Conservation (phyloP, 2,329 filamentous ascomycete species). For the Penicillium sclerotigenum region DNA sequence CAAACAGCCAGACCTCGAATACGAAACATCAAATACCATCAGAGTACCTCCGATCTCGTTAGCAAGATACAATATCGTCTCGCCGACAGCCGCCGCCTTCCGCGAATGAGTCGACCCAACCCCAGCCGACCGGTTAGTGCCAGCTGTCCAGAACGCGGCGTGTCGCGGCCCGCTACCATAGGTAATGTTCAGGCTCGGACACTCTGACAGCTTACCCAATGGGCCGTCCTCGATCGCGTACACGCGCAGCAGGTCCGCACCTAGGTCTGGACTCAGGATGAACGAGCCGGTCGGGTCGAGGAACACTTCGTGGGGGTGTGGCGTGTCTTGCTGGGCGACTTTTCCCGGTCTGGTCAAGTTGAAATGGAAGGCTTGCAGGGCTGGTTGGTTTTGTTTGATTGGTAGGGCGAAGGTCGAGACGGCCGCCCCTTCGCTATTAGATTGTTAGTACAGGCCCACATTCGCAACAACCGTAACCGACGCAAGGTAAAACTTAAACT, state of each 20-base stretch:
- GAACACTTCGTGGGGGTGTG: constrained; percentile 64
- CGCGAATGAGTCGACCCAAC: constrained; percentile 9
- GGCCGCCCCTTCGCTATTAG: constrained; percentile 28
- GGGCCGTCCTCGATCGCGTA: constrained; percentile 50
- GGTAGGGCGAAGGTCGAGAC: constrained; percentile 36
- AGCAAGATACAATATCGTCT: constrained; percentile 45
- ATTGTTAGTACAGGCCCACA: constrained; percentile 3
- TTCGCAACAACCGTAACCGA: not conserved
- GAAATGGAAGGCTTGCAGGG: constrained; percentile 45
- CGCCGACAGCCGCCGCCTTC: constrained; percentile 14
- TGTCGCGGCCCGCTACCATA: constrained; percentile 64
- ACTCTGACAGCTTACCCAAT: constrained; percentile 45
- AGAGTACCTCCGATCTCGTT: constrained; percentile 57
- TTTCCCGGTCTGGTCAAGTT: constrained; percentile 37
- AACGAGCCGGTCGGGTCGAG: constrained; percentile 64
- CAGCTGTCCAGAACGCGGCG: constrained; percentile 52
- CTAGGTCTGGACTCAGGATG: constrained; percentile 64
- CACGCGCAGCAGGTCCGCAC: constrained; percentile 60
- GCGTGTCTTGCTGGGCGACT: constrained; percentile 51
- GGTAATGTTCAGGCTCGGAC: constrained; percentile 43
- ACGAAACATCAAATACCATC: constrained; percentile 45
- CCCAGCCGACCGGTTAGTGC: not conserved
- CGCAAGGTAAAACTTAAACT: not conserved
- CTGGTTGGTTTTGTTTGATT: constrained; percentile 8
- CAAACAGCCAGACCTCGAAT: constrained; percentile 28